Base-by-base conservation (phyloP, 352 stramenopile species). In the Pythium folliculosum region DNA sequence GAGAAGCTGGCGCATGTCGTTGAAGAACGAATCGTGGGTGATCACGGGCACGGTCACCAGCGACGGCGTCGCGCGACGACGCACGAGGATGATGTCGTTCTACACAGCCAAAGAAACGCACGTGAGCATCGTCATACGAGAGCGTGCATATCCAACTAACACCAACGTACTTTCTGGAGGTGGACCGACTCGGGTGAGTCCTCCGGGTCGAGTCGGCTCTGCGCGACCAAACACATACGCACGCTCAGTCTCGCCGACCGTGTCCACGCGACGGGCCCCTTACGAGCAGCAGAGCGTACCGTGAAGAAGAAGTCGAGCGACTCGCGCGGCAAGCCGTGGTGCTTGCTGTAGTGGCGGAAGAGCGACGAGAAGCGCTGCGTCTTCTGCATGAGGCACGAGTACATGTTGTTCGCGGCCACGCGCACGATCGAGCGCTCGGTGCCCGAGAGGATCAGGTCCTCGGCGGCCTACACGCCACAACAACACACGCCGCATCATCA, bases 341-440 rank as follows among this genome's bases (percentile, higher is more conserved):
- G 98, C 77, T 99, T 99, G 73, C 95, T 98, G 77, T 99, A 99
- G 80, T 99, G 97, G 52, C 96, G 95, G 70, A 99, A 99, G 21
- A 99, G 88, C 59, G 89, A 98, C 30, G 94, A 98, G 75, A 99
- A 99, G 21, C 95, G 90, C 81, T 99, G 97, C 21, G 96, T 98
- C 77, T 99, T 99, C 56, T 99, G 90, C 97, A 99, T 99, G 53
- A 99, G 80, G 69, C 97, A 99, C 72, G 87, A 93, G 75, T 94
- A 94, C 84, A 93, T 92, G 68, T 93, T 94, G 79, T 92, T 95
- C 45, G 85, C 85, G 0, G 87, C 72, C 50, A 94, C 87, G 55
- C 87, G 87, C 63, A 94, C 81, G 65, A 95, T 93, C 27, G 85
- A 94, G 30, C 86, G 84, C 66, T 94, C 85, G 49, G 85, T 90